phyloP scores from a whole-genome alignment of 208 protist genomes.

The Novymonas esmeraldas region DNA sequence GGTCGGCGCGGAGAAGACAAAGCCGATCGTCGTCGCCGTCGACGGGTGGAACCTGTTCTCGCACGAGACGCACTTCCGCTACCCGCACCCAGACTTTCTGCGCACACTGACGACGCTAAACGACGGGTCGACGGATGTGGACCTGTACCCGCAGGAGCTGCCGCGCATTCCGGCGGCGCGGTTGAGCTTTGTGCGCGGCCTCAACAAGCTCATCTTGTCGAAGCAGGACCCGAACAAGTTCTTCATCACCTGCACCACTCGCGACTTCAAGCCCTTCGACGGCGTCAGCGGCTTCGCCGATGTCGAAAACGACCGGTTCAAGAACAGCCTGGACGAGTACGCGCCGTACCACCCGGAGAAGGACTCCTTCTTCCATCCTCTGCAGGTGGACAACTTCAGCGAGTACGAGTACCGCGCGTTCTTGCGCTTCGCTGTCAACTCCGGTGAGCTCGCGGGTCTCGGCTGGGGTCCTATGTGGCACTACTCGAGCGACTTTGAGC shows the following conservation, averaged over 20 bases:
- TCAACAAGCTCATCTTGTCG: slow-evolving; percentile 90
- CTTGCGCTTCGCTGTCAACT: slow-evolving; percentile 90
- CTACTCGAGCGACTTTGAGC: slow-evolving; percentile 90
- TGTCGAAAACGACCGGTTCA: slow-evolving; percentile 78
- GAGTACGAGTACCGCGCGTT: slow-evolving; percentile 92
- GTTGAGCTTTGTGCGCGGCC: slow-evolving; percentile 86
- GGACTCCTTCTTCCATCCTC: slow-evolving; percentile 90
- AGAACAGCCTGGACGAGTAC: slow-evolving; percentile 90
- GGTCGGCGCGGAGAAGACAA: slow-evolving; percentile 77
- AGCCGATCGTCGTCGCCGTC: slow-evolving; percentile 87
- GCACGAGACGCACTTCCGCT: slow-evolving; percentile 91
- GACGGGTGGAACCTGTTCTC: slow-evolving; percentile 92
- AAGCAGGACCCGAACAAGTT: slow-evolving; percentile 88
- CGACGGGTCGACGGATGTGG: slow-evolving; percentile 79
- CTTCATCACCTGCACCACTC: slow-evolving; percentile 89
- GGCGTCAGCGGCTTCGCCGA: slow-evolving; percentile 85
- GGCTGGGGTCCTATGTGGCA: slow-evolving; percentile 93
- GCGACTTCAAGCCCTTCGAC: slow-evolving; percentile 92
- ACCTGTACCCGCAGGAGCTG: slow-evolving; percentile 89
- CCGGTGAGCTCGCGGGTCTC: slow-evolving; percentile 89
- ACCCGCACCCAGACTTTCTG: slow-evolving; percentile 91
- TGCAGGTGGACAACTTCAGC: slow-evolving; percentile 85
- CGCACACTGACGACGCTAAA: slow-evolving; percentile 80
- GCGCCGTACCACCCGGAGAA: slow-evolving; percentile 88
- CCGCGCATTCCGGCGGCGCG: slow-evolving; percentile 89